Percentiles rank a stretch among this genome's conserved stretches.
Conservation (phyloP, 139 green algal genomes). For the Picochlorum sp. region DNA sequence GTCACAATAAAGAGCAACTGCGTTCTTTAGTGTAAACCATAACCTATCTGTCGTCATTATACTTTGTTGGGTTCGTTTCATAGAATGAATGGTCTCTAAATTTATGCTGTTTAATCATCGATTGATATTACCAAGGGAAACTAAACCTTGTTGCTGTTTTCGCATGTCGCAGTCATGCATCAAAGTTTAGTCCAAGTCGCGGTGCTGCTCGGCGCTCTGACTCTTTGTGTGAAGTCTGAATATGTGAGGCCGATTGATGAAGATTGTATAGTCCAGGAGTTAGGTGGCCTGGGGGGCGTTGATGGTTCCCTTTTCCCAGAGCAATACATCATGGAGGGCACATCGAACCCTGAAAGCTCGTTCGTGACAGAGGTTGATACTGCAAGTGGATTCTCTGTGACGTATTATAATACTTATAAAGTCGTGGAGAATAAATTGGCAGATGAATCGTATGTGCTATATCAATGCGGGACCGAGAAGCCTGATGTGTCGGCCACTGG, state of each 20-base stretch:
- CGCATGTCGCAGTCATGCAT: too few relatives aligned
- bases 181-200: too few relatives aligned
- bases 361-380: conserved; percentile 14
- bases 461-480: conserved; percentile 48
- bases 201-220: neutral
- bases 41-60: too few relatives aligned
- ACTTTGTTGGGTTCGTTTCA: too few relatives aligned
- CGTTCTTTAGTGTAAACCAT: too few relatives aligned
- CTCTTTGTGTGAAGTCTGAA: neutral
- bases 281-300: neutral
- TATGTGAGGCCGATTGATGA: conserved; percentile 9
- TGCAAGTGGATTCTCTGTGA: conserved; percentile 45
- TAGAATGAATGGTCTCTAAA: too few relatives aligned
- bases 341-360: neutral
- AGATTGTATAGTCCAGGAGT: conserved; percentile 10
- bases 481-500: conserved; percentile 2
- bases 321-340: conserved; percentile 6
- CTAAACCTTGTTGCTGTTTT: too few relatives aligned
- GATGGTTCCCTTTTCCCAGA: conserved; percentile 15
- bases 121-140: too few relatives aligned
- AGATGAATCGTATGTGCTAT: conserved; percentile 69
- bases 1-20: too few relatives aligned
- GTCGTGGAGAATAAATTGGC: conserved; percentile 39
- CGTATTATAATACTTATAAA: conserved; percentile 53
- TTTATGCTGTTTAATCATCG: too few relatives aligned